Conservation (phyloP, 2,329 filamentous ascomycete species). For the Aspergillus sp. region DNA sequence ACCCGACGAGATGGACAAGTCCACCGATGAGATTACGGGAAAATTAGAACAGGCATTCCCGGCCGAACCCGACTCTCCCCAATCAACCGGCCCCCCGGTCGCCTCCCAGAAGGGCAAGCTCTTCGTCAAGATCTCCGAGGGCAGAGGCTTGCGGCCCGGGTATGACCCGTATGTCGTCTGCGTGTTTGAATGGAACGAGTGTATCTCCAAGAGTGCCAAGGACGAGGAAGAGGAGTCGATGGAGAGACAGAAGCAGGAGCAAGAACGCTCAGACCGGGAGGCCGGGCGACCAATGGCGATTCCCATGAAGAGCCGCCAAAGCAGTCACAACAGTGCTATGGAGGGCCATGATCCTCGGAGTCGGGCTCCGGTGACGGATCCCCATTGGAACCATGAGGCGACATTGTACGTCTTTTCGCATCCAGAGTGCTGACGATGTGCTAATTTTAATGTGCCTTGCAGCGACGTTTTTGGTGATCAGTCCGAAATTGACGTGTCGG, state of each 20-base stretch:
- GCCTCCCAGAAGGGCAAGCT: conserved; percentile 81
- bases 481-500: conserved; percentile 85
- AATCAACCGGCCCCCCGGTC: conserved; percentile 59
- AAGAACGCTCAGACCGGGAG: conserved; percentile 71
- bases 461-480: conserved; percentile 93
- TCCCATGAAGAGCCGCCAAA: conserved; percentile 94
- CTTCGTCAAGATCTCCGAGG: conserved; percentile 84
- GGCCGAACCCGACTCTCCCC: conserved; percentile 21
- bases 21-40: conserved; percentile 35
- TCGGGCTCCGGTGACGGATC: conserved; percentile 71
- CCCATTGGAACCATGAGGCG: conserved; percentile 93
- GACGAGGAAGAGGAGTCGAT: conserved; percentile 60
- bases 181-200: conserved; percentile 94
- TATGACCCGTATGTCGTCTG: conserved; percentile 93
- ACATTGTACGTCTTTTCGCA: conserved; percentile 70
- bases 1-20: conserved; percentile 25
- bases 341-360: conserved; percentile 60
- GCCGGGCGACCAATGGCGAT: conserved; percentile 87
- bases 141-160: conserved; percentile 75
- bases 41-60: conserved; percentile 38
- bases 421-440: background rate
- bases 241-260: conserved; percentile 57
- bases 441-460: background rate
- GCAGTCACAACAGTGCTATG: conserved; percentile 83
- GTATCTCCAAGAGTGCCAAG: conserved; percentile 84